Evolutionary conservation across 2,329 filamentous ascomycete species (phyloP).

Genomic region (Penicillium glabrum): DNA sequence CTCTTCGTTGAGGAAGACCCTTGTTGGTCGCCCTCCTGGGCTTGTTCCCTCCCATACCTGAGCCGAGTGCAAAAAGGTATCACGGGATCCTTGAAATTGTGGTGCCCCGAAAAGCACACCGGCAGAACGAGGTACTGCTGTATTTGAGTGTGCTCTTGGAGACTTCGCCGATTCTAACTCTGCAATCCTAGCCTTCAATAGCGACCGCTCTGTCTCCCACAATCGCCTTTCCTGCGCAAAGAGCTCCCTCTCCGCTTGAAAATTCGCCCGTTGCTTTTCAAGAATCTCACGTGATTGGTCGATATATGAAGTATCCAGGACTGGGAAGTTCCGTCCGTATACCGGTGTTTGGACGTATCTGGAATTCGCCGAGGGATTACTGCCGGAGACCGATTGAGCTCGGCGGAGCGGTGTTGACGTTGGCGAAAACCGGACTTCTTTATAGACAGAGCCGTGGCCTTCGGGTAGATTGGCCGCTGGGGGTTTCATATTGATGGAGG

Average conservation of each 20-base stretch:
- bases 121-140: slow-evolving; percentile 5
- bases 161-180: slow-evolving; percentile 39
- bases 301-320: slow-evolving; percentile 38
- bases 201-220: slow-evolving; percentile 45
- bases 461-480: slow-evolving; percentile 26
- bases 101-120: slow-evolving; percentile 16
- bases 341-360: slow-evolving; percentile 22
- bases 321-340: slow-evolving; percentile 19
- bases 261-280: slow-evolving; percentile 37
- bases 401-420: slow-evolving; percentile 38
- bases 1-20: slow-evolving; percentile 43
- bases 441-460: slow-evolving; percentile 38
- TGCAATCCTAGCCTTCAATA: slow-evolving; percentile 42
- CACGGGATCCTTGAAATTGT: slow-evolving; percentile 8
- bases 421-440: slow-evolving; percentile 45
- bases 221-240: slow-evolving; percentile 45
- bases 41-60: slow-evolving; percentile 48
- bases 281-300: slow-evolving; percentile 43
- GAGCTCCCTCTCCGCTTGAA: slow-evolving; percentile 41
- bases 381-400: slow-evolving; percentile 40
- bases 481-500: slow-evolving; percentile 25
- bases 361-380: slow-evolving; percentile 31
- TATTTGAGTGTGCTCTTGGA: slow-evolving; percentile 3
- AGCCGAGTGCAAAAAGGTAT: slow-evolving; percentile 15
- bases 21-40: slow-evolving; percentile 39